Evolutionary conservation across 176 grass and related monocot genomes (phyloP).

Genomic region (Aegilops speltoides): DNA sequence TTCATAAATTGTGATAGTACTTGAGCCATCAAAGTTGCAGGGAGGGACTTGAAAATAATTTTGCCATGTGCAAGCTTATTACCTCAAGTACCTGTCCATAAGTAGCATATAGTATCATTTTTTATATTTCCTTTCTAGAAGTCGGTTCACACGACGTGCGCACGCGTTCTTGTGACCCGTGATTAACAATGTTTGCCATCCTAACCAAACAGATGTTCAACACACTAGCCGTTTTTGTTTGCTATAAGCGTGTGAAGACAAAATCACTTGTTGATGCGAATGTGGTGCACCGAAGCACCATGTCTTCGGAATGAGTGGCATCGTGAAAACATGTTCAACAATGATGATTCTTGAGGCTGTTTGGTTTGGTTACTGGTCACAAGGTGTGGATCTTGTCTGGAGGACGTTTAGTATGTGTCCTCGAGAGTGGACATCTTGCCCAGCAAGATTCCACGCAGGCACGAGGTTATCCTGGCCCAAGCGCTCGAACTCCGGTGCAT

Average conservation of each 20-base stretch:
- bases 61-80: neutral
- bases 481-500: neutral
- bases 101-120: neutral
- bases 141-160: neutral
- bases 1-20: too few species aligned
- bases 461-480: neutral
- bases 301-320: neutral
- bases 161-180: neutral
- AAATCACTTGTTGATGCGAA: too few species aligned
- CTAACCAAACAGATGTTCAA: neutral
- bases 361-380: neutral
- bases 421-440: neutral
- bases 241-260: too few species aligned
- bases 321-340: neutral
- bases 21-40: too few species aligned
- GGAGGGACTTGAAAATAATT: neutral
- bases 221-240: neutral
- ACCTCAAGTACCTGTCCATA: neutral
- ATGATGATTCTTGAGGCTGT: neutral
- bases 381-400: neutral
- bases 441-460: rapidly evolving
- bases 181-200: neutral
- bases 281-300: neutral
- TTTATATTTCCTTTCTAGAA: neutral
- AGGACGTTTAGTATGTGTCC: neutral